Evolutionary conservation across 805 yeast species (phyloP).

Genomic region (Saccharomycopsis malanga): DNA sequence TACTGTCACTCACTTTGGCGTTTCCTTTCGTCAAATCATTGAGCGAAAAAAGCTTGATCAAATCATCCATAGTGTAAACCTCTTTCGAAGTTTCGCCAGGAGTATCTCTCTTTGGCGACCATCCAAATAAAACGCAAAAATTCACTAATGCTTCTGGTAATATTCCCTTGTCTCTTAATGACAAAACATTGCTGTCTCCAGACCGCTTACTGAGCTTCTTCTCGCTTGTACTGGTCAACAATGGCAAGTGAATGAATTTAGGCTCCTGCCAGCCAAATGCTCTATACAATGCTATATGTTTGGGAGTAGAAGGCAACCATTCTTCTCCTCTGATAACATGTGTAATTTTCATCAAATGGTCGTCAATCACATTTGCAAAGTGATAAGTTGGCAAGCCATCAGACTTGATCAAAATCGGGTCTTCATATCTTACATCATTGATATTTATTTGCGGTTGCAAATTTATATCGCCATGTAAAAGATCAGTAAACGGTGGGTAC

Average conservation of each 20-base stretch:
- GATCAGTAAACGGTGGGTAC: conserved; percentile 63
- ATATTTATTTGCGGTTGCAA: conserved; percentile 74
- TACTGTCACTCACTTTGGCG: conserved; percentile 79
- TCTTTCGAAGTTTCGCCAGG: conserved; percentile 46
- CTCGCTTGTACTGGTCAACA: conserved; percentile 63
- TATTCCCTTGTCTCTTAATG: conserved; percentile 47
- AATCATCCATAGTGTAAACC: conserved; percentile 42
- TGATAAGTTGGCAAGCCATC: conserved; percentile 96
- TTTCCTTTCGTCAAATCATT: conserved; percentile 84
- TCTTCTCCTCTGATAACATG: conserved; percentile 97
- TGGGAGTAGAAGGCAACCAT: conserved; percentile 95
- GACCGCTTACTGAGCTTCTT: conserved; percentile 81
- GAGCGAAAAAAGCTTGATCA: conserved; percentile 51
- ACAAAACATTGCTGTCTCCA: conserved; percentile 69
- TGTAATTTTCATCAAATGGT: conserved; percentile 84
- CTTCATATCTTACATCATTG: conserved; percentile 74
- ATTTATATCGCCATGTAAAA: conserved; percentile 70
- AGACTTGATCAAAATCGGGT: conserved; percentile 82
- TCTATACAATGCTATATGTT: conserved; percentile 77
- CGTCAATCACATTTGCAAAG: conserved; percentile 93
- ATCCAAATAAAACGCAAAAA: conserved; percentile 85
- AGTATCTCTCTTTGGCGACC: conserved; percentile 70
- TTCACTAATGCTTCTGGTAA: conserved; percentile 84
- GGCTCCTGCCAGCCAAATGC: conserved; percentile 89
- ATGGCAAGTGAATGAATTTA: conserved; percentile 78